Conservation (phyloP, 345 rosid species). For the Mallotus nudiflorus region DNA sequence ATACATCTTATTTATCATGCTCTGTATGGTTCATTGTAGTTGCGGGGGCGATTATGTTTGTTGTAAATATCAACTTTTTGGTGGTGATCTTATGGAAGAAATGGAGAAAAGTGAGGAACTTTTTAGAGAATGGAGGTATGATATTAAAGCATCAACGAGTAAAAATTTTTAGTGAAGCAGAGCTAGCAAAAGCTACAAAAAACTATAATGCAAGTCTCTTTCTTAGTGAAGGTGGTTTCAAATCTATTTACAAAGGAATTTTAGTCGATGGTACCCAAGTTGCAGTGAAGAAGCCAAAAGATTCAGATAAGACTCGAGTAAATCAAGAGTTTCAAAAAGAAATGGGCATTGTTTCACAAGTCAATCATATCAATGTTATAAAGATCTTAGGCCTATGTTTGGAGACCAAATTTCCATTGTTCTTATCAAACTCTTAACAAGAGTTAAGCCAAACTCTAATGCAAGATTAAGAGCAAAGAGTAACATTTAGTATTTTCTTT, state of each 20-base stretch:
- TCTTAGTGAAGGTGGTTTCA: conserved; percentile 31
- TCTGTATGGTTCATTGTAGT: conserved; percentile 1
- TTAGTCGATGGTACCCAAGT: background rate
- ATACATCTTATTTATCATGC: too few relatives aligned
- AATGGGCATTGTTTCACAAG: background rate
- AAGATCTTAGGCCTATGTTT: conserved; percentile 33
- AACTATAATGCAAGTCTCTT: conserved; percentile 7
- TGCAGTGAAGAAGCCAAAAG: conserved; percentile 24
- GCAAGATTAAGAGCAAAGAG: conserved; percentile 2
- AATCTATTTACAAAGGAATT: conserved; percentile 26
- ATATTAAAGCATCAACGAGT: conserved; percentile 27
- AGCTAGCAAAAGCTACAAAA: conserved; percentile 28
- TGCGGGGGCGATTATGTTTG: background rate
- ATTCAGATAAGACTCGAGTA: background rate
- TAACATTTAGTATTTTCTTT: conserved; percentile 23
- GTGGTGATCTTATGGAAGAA: background rate
- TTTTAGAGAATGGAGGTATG: conserved; percentile 26
- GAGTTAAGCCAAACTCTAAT: too few relatives aligned
- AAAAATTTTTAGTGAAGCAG: conserved; percentile 24
- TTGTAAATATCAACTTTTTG: background rate
- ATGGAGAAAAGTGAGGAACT: conserved; percentile 16
- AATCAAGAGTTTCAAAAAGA: background rate
- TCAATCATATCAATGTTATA: conserved; percentile 20
- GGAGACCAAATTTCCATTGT: conserved; percentile 30
- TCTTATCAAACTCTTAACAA: conserved; percentile 31